Evolutionary conservation across 768 basidiomycete species (phyloP).

Genomic region (Boletales sp.): DNA sequence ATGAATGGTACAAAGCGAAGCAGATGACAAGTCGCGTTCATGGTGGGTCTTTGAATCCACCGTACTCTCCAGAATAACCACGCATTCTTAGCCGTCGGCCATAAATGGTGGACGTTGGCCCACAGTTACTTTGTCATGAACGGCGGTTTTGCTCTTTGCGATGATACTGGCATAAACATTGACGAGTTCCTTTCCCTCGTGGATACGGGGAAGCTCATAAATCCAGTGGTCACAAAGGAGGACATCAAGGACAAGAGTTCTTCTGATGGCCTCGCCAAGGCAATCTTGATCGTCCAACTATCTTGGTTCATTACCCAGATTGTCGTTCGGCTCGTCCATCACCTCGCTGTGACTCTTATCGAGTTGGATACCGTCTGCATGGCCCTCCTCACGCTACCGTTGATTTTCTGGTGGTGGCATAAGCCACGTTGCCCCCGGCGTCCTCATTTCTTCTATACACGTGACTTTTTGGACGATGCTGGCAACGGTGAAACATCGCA

Average conservation of each 20-base stretch:
- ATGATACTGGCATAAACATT: background rate
- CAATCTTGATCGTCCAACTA: background rate
- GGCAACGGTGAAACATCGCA: background rate
- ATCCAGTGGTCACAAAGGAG: background rate
- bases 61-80: too few species aligned
- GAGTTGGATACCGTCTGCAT: slow-evolving; percentile 3
- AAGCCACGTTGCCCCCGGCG: background rate
- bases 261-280: background rate
- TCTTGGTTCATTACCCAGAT: background rate
- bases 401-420: background rate
- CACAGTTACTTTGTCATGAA: background rate
- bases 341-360: background rate
- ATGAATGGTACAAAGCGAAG: background rate
- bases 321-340: background rate
- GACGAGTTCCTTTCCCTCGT: background rate
- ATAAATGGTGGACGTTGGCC: background rate
- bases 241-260: background rate
- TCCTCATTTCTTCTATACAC: slow-evolving; percentile 1
- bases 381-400: background rate
- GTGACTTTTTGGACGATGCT: background rate
- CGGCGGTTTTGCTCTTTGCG: background rate
- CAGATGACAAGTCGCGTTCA: background rate
- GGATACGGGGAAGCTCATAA: background rate
- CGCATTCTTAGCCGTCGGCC: too few species aligned
- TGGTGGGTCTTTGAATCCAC: background rate